These are phyloP conservation scores for Aspergillus aculeatinus DNA, from an alignment of 2,329 filamentous ascomycete genomes.

Conservation along the genomic window DNA sequence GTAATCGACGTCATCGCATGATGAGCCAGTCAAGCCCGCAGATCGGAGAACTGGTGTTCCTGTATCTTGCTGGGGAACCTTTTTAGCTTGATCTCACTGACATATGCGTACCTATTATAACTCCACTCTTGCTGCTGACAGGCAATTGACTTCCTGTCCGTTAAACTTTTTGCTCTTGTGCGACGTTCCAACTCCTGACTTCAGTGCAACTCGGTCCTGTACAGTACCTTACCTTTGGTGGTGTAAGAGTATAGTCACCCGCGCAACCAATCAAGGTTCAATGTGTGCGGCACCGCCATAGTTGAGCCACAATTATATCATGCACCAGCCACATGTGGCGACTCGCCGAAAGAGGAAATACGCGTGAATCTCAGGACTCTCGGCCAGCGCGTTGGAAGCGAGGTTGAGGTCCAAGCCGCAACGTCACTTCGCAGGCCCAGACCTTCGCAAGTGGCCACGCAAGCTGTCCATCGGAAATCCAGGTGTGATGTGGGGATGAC, in stretches of 20 bases:
- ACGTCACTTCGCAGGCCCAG: not conserved
- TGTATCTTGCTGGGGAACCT: not conserved
- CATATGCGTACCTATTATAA: too few relatives aligned
- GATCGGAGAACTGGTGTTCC: not conserved
- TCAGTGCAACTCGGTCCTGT: not conserved
- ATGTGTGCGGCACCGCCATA: not conserved
- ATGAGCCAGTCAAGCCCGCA: not conserved
- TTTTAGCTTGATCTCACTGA: not conserved
- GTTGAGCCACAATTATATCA: not conserved
- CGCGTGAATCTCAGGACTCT: slow-evolving; percentile 19
- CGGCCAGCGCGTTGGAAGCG: not conserved
- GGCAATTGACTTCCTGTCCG: not conserved
- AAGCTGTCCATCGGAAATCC: too few relatives aligned
- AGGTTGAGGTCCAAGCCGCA: not conserved
- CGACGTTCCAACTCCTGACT: not conserved
- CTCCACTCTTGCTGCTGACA: not conserved
- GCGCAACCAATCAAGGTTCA: too few relatives aligned
- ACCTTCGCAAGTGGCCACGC: not conserved
- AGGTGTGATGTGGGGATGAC: not conserved
- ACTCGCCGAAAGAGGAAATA: slow-evolving; percentile 12
- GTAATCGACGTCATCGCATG: not conserved
- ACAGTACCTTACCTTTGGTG: too few relatives aligned
- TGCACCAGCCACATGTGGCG: slow-evolving; percentile 5
- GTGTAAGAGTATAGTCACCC: too few relatives aligned
- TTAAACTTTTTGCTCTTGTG: too few relatives aligned